Evolutionary conservation across 352 stramenopile species (phyloP).

Genomic region (Pythium biforme): DNA sequence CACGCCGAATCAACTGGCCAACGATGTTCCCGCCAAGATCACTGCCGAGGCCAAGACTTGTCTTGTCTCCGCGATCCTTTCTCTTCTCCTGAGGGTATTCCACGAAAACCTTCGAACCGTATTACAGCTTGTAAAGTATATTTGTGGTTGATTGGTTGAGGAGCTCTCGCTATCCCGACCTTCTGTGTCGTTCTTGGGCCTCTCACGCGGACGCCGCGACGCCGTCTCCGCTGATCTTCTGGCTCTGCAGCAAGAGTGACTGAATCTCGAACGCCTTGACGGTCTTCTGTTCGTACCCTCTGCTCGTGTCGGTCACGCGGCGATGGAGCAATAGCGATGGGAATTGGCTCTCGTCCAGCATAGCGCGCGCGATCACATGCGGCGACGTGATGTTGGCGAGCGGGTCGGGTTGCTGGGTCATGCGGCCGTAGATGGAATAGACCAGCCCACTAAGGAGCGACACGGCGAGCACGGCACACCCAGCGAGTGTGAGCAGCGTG

Average conservation of each 20-base stretch:
- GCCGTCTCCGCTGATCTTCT: background rate
- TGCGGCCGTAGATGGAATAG: background rate
- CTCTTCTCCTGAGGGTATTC: no score
- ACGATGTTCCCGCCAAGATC: no score
- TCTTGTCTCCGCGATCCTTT: no score
- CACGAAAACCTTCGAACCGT: no score
- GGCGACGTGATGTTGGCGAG: conserved; percentile 8
- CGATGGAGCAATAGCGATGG: conserved; percentile 11
- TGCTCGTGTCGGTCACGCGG: conserved; percentile 6
- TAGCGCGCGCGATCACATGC: conserved; percentile 12
- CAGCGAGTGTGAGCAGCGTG: conserved; percentile 4
- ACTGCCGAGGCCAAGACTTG: no score
- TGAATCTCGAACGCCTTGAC: conserved; percentile 2
- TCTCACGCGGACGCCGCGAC: no score
- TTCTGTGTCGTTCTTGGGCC: no score
- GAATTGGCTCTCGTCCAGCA: conserved; percentile 15
- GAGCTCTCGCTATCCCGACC: no score
- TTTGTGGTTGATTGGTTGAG: no score
- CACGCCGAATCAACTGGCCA: no score
- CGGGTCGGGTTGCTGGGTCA: background rate
- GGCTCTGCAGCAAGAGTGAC: conserved; percentile 1
- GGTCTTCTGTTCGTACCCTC: conserved; percentile 1
- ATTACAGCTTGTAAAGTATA: no score
- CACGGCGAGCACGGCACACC: background rate
- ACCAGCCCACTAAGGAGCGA: background rate